Evolutionary conservation across 2,329 filamentous ascomycete species (phyloP).

Genomic region (Mycogone perniciosa): DNA sequence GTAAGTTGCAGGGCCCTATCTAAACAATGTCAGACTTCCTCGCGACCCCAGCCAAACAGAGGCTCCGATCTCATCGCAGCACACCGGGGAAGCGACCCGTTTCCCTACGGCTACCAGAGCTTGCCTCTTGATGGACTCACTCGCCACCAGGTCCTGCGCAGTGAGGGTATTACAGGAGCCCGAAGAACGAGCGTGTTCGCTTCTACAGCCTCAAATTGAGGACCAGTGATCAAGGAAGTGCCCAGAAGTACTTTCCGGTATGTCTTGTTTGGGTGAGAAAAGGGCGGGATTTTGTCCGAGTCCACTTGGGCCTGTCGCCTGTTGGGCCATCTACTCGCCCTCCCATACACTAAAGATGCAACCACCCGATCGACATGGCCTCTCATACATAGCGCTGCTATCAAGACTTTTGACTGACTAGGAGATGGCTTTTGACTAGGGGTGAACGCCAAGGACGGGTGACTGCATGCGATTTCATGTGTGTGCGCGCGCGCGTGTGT

Average conservation of each 20-base stretch:
- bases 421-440: constrained; percentile 21
- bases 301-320: background rate
- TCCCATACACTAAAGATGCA: constrained; percentile 40
- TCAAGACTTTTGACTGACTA: constrained; percentile 36
- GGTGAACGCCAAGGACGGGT: constrained; percentile 21
- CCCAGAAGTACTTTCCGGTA: background rate
- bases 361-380: constrained; percentile 40
- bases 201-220: constrained; percentile 4
- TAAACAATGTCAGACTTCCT: constrained; percentile 16
- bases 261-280: background rate
- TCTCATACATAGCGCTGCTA: constrained; percentile 42
- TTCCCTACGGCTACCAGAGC: constrained; percentile 15
- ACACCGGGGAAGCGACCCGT: constrained; percentile 16
- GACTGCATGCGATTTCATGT: constrained; percentile 21
- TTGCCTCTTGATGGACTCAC: constrained; percentile 12
- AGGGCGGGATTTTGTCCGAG: background rate
- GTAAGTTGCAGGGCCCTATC: constrained; percentile 20
- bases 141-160: constrained; percentile 11
- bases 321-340: constrained; percentile 4
- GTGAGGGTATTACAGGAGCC: constrained; percentile 6
- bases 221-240: background rate
- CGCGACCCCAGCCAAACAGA: constrained; percentile 26
- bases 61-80: constrained; percentile 9
- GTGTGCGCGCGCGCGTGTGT: background rate
- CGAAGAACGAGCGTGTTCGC: constrained; percentile 2